Conservation (phyloP, 257 asterid genomes). For the Striga asiatica region DNA sequence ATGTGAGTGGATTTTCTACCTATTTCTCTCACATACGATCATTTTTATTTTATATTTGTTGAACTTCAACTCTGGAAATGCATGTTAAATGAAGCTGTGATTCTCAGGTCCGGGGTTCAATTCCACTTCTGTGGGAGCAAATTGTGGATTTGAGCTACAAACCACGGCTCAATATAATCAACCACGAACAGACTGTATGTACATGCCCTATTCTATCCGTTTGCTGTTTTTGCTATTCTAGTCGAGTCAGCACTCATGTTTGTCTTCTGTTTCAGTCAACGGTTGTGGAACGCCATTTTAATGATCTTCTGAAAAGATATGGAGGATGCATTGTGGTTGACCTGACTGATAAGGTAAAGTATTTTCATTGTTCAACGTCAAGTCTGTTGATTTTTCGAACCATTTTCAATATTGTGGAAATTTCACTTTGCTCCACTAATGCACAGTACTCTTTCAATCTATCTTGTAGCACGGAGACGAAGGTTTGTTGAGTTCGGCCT, state of each 20-base stretch:
- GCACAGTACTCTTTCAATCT: constrained; percentile 11
- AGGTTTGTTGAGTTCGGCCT: constrained; percentile 61
- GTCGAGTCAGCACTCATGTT: constrained; percentile 7
- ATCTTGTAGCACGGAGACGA: constrained; percentile 86
- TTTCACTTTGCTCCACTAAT: background rate
- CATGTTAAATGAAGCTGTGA: constrained; percentile 15
- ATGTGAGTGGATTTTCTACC: background rate
- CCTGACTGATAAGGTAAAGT: constrained; percentile 70
- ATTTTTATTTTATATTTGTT: background rate
- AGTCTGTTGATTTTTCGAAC: constrained; percentile 3
- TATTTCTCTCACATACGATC: background rate
- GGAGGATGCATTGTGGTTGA: constrained; percentile 79
- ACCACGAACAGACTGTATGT: constrained; percentile 77
- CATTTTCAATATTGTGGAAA: constrained; percentile 9
- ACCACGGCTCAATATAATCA: constrained; percentile 66
- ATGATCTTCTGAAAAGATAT: constrained; percentile 80
- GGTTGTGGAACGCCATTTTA: constrained; percentile 86
- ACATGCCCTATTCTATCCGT: constrained; percentile 13
- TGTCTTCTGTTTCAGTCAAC: constrained; percentile 41
- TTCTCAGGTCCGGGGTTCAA: constrained; percentile 87
- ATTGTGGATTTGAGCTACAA: constrained; percentile 98
- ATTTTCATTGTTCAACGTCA: background rate
- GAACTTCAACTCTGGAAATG: background rate
- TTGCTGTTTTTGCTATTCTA: constrained; percentile 3
- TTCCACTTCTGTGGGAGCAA: constrained; percentile 98